Conservation (phyloP, 192 early-diverging fungal species). For the Pilaira anomala region DNA sequence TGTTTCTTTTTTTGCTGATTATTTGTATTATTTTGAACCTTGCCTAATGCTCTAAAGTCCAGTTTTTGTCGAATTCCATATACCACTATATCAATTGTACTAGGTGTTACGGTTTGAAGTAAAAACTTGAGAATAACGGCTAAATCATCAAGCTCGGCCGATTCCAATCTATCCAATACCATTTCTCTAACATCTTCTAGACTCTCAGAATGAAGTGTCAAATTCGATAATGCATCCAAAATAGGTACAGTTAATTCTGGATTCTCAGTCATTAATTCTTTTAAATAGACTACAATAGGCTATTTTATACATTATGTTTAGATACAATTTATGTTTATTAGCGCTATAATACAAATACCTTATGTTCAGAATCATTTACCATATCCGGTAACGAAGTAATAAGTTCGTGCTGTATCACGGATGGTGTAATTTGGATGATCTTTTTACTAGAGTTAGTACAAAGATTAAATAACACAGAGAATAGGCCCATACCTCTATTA, state of each 20-base stretch:
- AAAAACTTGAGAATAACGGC: conserved; percentile 72
- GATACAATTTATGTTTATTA: not conserved
- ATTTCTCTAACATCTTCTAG: conserved; percentile 52
- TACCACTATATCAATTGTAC: conserved; percentile 45
- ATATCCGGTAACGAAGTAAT: conserved; percentile 74
- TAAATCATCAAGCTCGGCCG: conserved; percentile 67
- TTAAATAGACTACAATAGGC: conserved; percentile 55
- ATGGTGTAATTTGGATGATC: conserved; percentile 60
- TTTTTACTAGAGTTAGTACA: conserved; percentile 9
- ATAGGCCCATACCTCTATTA: conserved; percentile 53
- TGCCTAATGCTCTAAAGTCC: conserved; percentile 61
- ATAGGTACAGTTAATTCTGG: conserved; percentile 63
- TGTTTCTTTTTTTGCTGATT: conserved; percentile 15
- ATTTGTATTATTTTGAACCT: conserved; percentile 32
- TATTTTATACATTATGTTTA: conserved; percentile 12
- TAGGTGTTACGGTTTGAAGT: conserved; percentile 57
- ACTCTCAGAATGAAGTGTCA: conserved; percentile 50
- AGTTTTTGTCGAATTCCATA: conserved; percentile 55
- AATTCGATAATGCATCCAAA: conserved; percentile 68
- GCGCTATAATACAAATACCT: conserved; percentile 23
- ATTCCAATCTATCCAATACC: conserved; percentile 58
- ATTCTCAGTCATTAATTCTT: conserved; percentile 54
- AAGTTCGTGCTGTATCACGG: conserved; percentile 68
- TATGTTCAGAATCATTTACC: conserved; percentile 66
- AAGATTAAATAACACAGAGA: too few relatives aligned